Evolutionary conservation across 2,329 filamentous ascomycete genomes (phyloP), one percentile per base, ranked within the genome.

Genomic region (Fusarium sacchari): DNA sequence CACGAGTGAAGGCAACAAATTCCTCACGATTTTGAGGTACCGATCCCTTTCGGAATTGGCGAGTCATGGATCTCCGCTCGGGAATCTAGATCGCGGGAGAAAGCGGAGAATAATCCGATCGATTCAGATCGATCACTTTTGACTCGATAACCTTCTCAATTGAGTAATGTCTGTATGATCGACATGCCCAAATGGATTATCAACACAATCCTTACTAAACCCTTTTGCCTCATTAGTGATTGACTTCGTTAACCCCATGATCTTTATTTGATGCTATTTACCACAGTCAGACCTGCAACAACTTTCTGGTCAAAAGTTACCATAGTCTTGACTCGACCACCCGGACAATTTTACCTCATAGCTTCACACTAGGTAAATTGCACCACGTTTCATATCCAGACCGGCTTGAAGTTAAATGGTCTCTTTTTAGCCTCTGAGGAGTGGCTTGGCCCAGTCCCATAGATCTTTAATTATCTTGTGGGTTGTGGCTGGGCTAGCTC

Each of bases 251-350:
- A 5, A 13, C 7, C 2, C 13, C 18, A 37, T 5, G 13, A 18
- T 26, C 9, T 37, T 24, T 0, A 53, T 1, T 18, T 20, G 3
- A 28, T 5, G 2, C 6, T 6, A 22, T 26, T 15, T 24, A 37
- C 12, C 18, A 22, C 18, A 15, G 3, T 6, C 0, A 26, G 7
- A 7, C 5, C n/a, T 3, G 1, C 12, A 7, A 3, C 5, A 20
- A 9, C 6, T 32, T 4, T 15, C 9, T 32, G 9, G 5, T 34
- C 53, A 22, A 6, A 8, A 2, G 9, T 32, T 9, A 37, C 7
- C 2, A 0, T 20, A 15, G 15, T 12, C 28, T 15, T 32, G 53
- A 43, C 37, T 43, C 22, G 30, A 26, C 3, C 0, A 6, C 6
- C 9, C 13, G 37, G 49, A 52, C 32, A 12, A 0, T 20, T 7